These are phyloP conservation scores for Lichtheimia ramosa DNA, from an alignment of 371 early-diverging fungal species.

Conservation along the genomic window DNA sequence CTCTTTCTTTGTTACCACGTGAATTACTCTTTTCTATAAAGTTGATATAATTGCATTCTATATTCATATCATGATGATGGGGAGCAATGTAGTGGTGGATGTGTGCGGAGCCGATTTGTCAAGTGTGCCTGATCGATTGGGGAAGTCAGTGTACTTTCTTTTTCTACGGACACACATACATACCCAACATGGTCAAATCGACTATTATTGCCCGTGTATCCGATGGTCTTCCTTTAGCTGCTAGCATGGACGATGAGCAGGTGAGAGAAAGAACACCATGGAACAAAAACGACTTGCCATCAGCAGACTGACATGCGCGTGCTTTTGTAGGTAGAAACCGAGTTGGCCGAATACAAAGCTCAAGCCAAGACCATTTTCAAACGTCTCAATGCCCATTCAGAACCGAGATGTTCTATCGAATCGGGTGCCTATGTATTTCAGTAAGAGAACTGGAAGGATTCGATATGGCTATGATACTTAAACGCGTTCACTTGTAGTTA, in stretches of 20 bases:
- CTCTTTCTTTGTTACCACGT: no score
- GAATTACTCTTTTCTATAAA: no score
- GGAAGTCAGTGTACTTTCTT: no score
- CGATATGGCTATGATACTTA: no score
- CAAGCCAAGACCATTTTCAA: slow-evolving; percentile 93
- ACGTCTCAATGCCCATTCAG: slow-evolving; percentile 81
- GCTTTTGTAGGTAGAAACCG: slow-evolving; percentile 56
- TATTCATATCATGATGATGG: no score
- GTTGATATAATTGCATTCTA: no score
- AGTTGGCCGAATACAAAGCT: slow-evolving; percentile 89
- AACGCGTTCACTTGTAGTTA: slow-evolving; percentile 58
- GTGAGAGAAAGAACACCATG: slow-evolving; percentile 53
- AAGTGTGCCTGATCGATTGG: no score
- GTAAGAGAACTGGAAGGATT: slow-evolving; percentile 43
- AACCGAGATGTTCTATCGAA: slow-evolving; percentile 93
- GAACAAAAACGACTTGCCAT: no score
- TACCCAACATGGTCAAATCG: slow-evolving; percentile 79
- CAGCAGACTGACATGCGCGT: background rate
- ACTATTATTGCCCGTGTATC: slow-evolving; percentile 93
- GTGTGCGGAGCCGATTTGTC: no score
- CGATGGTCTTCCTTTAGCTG: slow-evolving; percentile 95
- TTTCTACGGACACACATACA: no score
- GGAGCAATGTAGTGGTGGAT: no score
- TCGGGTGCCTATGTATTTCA: slow-evolving; percentile 86
- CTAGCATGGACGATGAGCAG: slow-evolving; percentile 97